phyloP scores from a whole-genome alignment of 1,284 basidiomycete species.

The Moesziomyces sp. region DNA sequence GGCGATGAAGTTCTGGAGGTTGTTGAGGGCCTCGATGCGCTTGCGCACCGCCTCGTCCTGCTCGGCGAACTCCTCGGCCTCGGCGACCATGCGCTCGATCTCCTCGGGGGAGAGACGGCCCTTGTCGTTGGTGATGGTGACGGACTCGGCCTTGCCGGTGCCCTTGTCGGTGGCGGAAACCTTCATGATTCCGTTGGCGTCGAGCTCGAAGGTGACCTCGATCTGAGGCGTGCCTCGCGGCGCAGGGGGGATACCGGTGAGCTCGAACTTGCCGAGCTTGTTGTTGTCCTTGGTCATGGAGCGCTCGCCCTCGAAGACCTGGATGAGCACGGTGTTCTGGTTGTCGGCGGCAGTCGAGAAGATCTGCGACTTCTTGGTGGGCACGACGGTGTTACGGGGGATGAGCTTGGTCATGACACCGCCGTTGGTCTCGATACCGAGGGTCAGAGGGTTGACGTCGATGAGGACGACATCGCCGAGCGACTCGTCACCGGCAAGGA shows the following conservation, averaged over 20 bases:
- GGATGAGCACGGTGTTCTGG: conserved; percentile 72
- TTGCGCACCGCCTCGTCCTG: conserved; percentile 66
- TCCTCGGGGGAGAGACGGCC: conserved; percentile 65
- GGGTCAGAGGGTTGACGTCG: conserved; percentile 91
- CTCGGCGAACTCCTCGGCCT: conserved; percentile 67
- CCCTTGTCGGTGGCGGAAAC: conserved; percentile 67
- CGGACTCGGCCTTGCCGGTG: conserved; percentile 64
- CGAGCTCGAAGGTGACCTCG: conserved; percentile 68
- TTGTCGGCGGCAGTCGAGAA: conserved; percentile 78
- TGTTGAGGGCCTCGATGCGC: conserved; percentile 65
- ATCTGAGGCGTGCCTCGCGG: conserved; percentile 81
- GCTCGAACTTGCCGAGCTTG: conserved; percentile 94
- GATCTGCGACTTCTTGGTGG: conserved; percentile 97
- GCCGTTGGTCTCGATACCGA: conserved; percentile 98
- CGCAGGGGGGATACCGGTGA: conserved; percentile 89
- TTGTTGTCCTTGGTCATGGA: conserved; percentile 98
- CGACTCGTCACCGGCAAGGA: conserved; percentile 86
- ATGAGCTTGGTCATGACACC: conserved; percentile 98
- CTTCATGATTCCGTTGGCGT: conserved; percentile 68
- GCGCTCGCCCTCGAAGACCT: conserved; percentile 93
- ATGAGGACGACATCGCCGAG: conserved; percentile 87
- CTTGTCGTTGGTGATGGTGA: conserved; percentile 67
- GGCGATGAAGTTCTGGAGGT: conserved; percentile 66
- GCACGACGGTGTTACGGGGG: conserved; percentile 95
- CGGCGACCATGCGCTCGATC: conserved; percentile 67